Percentiles rank a stretch among this genome's conserved stretches.
Conservation (phyloP, 208 protist species). For the Angomonas ambiguus region DNA sequence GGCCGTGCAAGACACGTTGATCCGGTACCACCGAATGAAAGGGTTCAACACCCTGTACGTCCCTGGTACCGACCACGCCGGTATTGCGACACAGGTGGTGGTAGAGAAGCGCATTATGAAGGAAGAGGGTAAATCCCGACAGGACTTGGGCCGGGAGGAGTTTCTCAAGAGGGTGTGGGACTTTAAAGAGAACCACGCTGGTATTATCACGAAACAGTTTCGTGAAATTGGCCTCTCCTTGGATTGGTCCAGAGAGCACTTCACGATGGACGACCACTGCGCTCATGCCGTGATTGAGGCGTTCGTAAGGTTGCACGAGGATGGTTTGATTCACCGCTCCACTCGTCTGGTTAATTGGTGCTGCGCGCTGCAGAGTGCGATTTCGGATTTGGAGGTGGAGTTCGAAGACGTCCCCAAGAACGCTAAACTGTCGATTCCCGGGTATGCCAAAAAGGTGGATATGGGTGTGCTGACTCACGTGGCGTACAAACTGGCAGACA, state of each 20-base stretch:
- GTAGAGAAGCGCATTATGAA: constrained; percentile 96
- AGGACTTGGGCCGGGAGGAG: constrained; percentile 96
- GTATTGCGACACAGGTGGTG: constrained; percentile 98
- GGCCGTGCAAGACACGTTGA: constrained; percentile 94
- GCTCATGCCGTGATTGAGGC: constrained; percentile 94
- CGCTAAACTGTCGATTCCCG: constrained; percentile 81
- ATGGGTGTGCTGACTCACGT: constrained; percentile 95
- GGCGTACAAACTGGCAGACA: constrained; percentile 92
- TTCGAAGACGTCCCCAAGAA: constrained; percentile 85
- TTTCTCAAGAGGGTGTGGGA: constrained; percentile 97
- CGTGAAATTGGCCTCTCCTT: constrained; percentile 94
- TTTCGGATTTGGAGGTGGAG: constrained; percentile 99
- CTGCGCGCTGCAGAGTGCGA: constrained; percentile 97
- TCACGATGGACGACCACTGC: constrained; percentile 98
- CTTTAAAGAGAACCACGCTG: constrained; percentile 97
- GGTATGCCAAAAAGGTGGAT: constrained; percentile 90
- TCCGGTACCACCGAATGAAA: constrained; percentile 95
- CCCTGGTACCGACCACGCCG: constrained; percentile 99
- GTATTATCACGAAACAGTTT: constrained; percentile 96
- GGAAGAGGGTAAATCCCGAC: constrained; percentile 81
- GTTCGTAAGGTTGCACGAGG: constrained; percentile 96
- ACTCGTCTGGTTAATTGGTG: constrained; percentile 99
- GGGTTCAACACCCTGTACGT: constrained; percentile 98
- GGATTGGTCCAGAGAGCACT: constrained; percentile 98
- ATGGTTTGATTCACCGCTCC: constrained; percentile 96